Evolutionary conservation across 305 asterid species (phyloP).

Genomic region (Salvia sclarea): DNA sequence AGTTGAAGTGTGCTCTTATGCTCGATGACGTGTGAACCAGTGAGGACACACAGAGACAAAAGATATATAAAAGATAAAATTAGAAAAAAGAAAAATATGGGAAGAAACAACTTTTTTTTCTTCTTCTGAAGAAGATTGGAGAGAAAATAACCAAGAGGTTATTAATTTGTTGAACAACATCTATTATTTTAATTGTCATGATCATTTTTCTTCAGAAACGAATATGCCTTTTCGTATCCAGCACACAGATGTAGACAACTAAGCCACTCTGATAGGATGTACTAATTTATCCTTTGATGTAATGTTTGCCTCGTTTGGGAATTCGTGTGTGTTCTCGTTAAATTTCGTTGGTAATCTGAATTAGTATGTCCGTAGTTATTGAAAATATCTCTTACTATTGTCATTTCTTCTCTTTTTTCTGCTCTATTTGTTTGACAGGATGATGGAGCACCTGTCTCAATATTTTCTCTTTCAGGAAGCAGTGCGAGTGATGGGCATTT

Average conservation of each 20-base stretch:
- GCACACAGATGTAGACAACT: conserved; percentile 16
- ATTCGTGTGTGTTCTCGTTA: conserved; percentile 8
- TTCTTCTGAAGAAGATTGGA: conserved; percentile 24
- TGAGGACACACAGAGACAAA: background rate
- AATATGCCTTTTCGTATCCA: conserved; percentile 17
- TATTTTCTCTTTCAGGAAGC: conserved; percentile 91
- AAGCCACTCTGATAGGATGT: conserved; percentile 17
- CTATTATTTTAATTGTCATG: conserved; percentile 13
- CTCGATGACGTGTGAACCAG: background rate
- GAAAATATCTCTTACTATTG: conserved; percentile 28
- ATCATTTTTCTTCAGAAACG: conserved; percentile 16
- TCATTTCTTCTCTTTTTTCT: background rate
- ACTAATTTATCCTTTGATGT: conserved; percentile 12
- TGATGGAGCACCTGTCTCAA: conserved; percentile 92
- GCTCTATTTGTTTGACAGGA: conserved; percentile 54
- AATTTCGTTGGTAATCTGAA: conserved; percentile 13
- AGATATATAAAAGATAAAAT: background rate
- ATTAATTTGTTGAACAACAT: background rate
- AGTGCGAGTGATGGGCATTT: conserved; percentile 86
- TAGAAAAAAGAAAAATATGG: background rate
- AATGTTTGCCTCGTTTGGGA: background rate
- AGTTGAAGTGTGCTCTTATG: conserved; percentile 14
- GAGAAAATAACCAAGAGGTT: conserved; percentile 8
- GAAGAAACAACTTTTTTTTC: background rate
- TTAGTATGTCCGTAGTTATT: conserved; percentile 10